These are phyloP conservation scores for Chimonanthus praecox DNA, from an alignment of 164 flowering plant genomes.

Conservation along the genomic window DNA sequence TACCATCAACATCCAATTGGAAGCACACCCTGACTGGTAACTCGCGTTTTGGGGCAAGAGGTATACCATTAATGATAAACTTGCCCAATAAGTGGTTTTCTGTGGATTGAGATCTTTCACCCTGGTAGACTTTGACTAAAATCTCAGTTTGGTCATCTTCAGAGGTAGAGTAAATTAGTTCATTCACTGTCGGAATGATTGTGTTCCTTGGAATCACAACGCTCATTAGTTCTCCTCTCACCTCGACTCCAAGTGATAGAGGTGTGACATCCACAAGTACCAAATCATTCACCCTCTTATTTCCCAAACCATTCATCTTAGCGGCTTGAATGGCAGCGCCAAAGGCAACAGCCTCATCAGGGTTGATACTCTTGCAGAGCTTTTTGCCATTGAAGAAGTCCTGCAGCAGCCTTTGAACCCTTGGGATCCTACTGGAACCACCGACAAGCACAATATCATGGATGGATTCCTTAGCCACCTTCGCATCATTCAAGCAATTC, in stretches of 20 bases:
- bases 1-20: background rate
- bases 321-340: conserved; percentile 12
- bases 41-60: background rate
- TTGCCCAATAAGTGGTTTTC: background rate
- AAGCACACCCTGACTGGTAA: background rate
- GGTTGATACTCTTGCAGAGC: conserved; percentile 8
- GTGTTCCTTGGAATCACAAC: conserved; percentile 5
- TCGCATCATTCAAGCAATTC: conserved; percentile 3
- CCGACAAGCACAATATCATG: conserved; percentile 8
- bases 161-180: background rate
- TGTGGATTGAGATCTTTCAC: background rate
- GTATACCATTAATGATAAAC: background rate
- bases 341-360: conserved; percentile 13
- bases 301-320: background rate
- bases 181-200: conserved; percentile 3
- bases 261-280: background rate
- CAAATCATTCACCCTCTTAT: background rate
- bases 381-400: conserved; percentile 7
- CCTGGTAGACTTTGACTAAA: background rate
- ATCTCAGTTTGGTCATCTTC: background rate
- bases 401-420: background rate
- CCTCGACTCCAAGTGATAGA: background rate
- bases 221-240: background rate
- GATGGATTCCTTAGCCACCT: background rate
- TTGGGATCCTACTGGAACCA: conserved; percentile 4